A percentile compares a stretch with the other conserved stretches of the same genome.
These are phyloP conservation scores for Salicornia ramosissima DNA, from an alignment of 148 eudicot genomes.

Conservation along the genomic window DNA sequence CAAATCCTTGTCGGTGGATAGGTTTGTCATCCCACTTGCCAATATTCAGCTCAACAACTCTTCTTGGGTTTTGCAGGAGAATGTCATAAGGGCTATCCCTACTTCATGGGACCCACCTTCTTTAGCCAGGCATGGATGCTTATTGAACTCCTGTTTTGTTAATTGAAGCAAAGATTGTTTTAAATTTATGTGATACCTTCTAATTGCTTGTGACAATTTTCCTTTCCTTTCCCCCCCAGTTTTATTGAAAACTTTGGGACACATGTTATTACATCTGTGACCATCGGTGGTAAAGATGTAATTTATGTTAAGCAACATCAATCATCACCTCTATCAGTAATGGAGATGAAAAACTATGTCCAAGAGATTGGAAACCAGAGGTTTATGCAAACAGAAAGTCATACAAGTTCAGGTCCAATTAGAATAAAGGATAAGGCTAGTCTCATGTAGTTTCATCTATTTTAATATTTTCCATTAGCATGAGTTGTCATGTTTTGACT, in stretches of 20 bases:
- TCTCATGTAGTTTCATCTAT: conserved; percentile 29
- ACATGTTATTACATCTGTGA: conserved; percentile 79
- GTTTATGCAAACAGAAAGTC: conserved; percentile 52
- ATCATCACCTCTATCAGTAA: conserved; percentile 62
- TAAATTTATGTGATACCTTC: neutral
- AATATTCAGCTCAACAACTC: conserved; percentile 47
- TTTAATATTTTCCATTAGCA: neutral
- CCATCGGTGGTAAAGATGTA: conserved; percentile 91
- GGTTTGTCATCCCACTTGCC: conserved; percentile 65
- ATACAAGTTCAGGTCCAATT: conserved; percentile 72
- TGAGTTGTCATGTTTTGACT: conserved; percentile 12
- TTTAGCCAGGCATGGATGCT: conserved; percentile 60
- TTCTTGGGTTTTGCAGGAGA: conserved; percentile 52
- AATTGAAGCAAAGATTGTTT: neutral
- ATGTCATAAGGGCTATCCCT: conserved; percentile 66
- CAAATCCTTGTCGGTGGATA: conserved; percentile 71
- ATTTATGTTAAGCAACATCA: conserved; percentile 78
- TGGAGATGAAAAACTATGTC: conserved; percentile 73
- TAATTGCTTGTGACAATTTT: neutral
- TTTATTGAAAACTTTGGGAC: conserved; percentile 87
- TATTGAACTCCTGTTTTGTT: conserved; percentile 2
- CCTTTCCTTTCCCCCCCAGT: conserved; percentile 31
- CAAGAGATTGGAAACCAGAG: conserved; percentile 86
- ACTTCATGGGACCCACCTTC: conserved; percentile 80
- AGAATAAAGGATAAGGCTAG: conserved; percentile 76